Conservation (phyloP, 768 basidiomycete species). For the Rhodocollybia butyracea region DNA sequence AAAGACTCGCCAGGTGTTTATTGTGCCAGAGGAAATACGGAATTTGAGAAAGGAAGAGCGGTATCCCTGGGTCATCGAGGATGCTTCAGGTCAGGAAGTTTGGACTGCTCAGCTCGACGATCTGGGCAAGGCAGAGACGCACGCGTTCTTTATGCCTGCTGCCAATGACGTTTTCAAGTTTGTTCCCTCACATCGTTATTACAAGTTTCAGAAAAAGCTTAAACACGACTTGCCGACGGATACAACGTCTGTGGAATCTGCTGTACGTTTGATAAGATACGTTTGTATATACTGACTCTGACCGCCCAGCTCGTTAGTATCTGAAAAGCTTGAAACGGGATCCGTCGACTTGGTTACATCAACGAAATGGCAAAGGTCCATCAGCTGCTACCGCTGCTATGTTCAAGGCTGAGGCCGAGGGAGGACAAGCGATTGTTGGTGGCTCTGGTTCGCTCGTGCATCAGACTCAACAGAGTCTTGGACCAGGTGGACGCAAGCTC, state of each 20-base stretch:
- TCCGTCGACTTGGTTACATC: constrained; percentile 68
- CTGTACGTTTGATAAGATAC: constrained; percentile 36
- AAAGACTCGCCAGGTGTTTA: constrained; percentile 81
- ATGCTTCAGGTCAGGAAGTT: constrained; percentile 61
- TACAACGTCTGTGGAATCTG: constrained; percentile 64
- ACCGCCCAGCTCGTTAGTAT: constrained; percentile 25
- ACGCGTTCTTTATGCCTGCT: constrained; percentile 83
- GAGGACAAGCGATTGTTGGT: constrained; percentile 35
- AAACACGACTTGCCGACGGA: constrained; percentile 67
- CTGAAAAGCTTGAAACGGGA: constrained; percentile 71
- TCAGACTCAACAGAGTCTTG: constrained; percentile 52
- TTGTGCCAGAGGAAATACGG: constrained; percentile 72
- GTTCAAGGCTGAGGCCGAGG: constrained; percentile 67
- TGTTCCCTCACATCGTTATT: constrained; percentile 86
- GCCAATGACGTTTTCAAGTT: constrained; percentile 83
- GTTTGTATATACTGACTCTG: constrained; percentile 11
- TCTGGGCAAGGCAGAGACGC: constrained; percentile 61
- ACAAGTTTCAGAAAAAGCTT: constrained; percentile 87
- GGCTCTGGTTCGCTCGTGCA: constrained; percentile 45
- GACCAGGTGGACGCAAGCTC: constrained; percentile 64
- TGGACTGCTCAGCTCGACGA: constrained; percentile 88
- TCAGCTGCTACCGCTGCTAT: constrained; percentile 64
- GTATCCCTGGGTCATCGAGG: constrained; percentile 92
- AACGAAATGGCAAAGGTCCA: constrained; percentile 54
- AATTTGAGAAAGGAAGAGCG: constrained; percentile 83